phyloP scores from a whole-genome alignment of 2,329 filamentous ascomycete genomes.

The Verruconis gallopava region DNA sequence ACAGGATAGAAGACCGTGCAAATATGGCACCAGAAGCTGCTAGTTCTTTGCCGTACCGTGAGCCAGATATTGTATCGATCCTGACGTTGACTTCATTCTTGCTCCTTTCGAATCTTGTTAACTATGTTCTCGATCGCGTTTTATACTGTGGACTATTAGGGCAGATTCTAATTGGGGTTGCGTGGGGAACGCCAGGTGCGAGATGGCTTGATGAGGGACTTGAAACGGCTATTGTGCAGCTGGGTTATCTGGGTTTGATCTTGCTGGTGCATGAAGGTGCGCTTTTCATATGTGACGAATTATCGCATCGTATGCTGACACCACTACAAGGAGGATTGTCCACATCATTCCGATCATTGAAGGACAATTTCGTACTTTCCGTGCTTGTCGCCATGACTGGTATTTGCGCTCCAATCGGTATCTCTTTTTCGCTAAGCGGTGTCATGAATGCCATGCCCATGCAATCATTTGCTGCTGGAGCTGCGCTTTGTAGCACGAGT shows the following conservation, averaged over 20 bases:
- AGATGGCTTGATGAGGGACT: constrained; percentile 41
- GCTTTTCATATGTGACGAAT: not conserved
- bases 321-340: constrained; percentile 43
- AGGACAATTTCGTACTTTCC: constrained; percentile 48
- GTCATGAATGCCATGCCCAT: constrained; percentile 39
- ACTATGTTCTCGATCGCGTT: constrained; percentile 43
- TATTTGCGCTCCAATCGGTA: constrained; percentile 47
- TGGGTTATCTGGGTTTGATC: constrained; percentile 63
- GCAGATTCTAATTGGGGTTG: constrained; percentile 56
- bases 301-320: not conserved
- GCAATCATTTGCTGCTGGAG: constrained; percentile 60
- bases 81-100: constrained; percentile 50
- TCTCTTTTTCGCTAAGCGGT: constrained; percentile 48
- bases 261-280: constrained; percentile 57
- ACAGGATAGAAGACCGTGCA: no score
- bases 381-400: constrained; percentile 51
- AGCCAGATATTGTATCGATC: constrained; percentile 47
- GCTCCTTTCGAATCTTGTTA: constrained; percentile 46
- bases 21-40: no score
- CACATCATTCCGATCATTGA: constrained; percentile 41
- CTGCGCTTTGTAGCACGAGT: constrained; percentile 60
- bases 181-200: constrained; percentile 54
- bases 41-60: constrained; percentile 41
- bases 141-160: constrained; percentile 61
- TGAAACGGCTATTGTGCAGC: constrained; percentile 45